Percentiles rank a stretch among this genome's conserved stretches.
Conservation (phyloP, 441 rosid genomes). For the Viola pubescens region DNA sequence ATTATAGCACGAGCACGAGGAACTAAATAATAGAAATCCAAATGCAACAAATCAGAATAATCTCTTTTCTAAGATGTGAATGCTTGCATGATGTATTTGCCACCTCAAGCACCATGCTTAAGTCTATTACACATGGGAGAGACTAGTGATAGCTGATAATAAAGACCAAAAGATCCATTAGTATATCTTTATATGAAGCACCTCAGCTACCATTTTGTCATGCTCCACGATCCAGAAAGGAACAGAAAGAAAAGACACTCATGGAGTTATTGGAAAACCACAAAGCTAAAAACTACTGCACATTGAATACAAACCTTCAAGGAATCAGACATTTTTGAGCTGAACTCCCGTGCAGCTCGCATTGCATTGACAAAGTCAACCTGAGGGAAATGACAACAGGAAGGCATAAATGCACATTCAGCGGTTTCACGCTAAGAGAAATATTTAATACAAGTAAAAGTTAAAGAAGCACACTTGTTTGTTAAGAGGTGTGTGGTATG, state of each 20-base stretch:
- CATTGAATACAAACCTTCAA: constrained; percentile 45
- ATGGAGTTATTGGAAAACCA: background rate
- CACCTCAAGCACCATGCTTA: too few relatives aligned
- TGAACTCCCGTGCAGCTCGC: constrained; percentile 84
- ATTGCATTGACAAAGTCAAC: constrained; percentile 74
- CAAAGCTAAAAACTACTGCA: constrained; percentile 8
- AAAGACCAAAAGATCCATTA: too few relatives aligned
- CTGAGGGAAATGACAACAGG: constrained; percentile 34
- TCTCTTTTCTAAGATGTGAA: too few relatives aligned
- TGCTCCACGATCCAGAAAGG: constrained; percentile 4
- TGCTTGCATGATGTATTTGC: too few relatives aligned
- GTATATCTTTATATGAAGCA: too few relatives aligned
- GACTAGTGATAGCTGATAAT: too few relatives aligned
- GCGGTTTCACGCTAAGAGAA: background rate
- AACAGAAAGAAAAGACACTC: constrained; percentile 5
- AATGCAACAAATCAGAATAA: too few relatives aligned
- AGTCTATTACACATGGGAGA: too few relatives aligned
- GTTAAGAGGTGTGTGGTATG: constrained; percentile 90
- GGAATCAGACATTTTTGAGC: constrained; percentile 59
- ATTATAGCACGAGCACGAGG: too few relatives aligned
- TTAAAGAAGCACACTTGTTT: constrained; percentile 48
- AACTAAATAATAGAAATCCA: too few relatives aligned
- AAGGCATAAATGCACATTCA: background rate
- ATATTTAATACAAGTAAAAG: background rate
- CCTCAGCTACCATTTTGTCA: background rate